Conservation (phyloP, 768 basidiomycete species). For the Boletus sensibilis region DNA sequence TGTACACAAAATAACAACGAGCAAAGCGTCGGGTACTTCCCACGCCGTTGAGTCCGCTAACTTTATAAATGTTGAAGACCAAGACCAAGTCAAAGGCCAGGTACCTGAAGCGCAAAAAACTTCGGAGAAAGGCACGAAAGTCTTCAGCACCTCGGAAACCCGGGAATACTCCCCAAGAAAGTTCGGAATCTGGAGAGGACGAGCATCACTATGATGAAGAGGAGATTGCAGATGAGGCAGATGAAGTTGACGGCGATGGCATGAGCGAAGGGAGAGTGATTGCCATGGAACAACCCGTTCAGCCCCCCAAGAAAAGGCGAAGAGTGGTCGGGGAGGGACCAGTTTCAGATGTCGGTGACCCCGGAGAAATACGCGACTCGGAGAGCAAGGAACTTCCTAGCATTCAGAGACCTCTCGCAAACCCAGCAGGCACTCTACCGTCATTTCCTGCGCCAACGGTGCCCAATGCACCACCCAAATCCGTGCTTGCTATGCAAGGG, state of each 20-base stretch:
- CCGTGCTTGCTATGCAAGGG: slow-evolving; percentile 72
- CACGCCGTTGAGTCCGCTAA: too few relatives aligned
- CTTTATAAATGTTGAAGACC: slow-evolving; percentile 35
- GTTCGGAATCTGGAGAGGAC: slow-evolving; percentile 23
- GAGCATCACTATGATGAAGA: slow-evolving; percentile 18
- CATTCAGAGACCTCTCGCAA: slow-evolving; percentile 6
- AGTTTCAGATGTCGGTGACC: slow-evolving; percentile 16
- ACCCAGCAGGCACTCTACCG: slow-evolving; percentile 46
- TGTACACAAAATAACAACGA: too few relatives aligned
- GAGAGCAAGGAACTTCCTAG: not conserved
- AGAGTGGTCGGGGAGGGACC: slow-evolving; percentile 33
- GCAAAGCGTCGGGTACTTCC: too few relatives aligned
- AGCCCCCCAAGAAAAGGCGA: slow-evolving; percentile 46
- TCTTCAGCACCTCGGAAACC: slow-evolving; percentile 26
- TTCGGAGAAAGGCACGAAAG: slow-evolving; percentile 55
- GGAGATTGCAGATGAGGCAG: slow-evolving; percentile 20
- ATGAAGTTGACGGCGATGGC: slow-evolving; percentile 17
- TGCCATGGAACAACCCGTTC: slow-evolving; percentile 8
- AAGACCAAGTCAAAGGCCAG: slow-evolving; percentile 74
- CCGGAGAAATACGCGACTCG: not conserved
- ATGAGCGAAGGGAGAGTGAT: slow-evolving; percentile 6
- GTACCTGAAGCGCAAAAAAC: slow-evolving; percentile 72
- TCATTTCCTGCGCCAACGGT: slow-evolving; percentile 66
- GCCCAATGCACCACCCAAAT: slow-evolving; percentile 69
- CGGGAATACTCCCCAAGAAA: slow-evolving; percentile 20